A percentile compares a stretch with the other conserved stretches of the same genome.
These are phyloP conservation scores for Pisolithus marmoratus DNA, from an alignment of 768 basidiomycete genomes.

Conservation along the genomic window DNA sequence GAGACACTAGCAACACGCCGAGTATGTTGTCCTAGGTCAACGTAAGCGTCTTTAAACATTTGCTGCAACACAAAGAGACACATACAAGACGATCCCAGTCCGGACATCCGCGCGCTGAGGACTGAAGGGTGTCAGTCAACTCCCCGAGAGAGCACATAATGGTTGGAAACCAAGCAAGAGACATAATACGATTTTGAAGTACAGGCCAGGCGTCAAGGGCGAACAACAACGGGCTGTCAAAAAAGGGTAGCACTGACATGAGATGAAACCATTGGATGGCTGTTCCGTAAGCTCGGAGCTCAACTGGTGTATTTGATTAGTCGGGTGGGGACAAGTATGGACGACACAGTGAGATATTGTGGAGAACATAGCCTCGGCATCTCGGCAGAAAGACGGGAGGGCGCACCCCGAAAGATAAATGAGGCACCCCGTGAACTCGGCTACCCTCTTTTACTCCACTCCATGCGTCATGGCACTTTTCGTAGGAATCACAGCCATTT, in stretches of 20 bases:
- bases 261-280: slow-evolving; percentile 10
- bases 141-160: slow-evolving; percentile 22
- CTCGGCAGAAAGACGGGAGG: slow-evolving; percentile 21
- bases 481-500: background rate
- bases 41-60: slow-evolving; percentile 8
- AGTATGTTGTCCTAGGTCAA: slow-evolving; percentile 19
- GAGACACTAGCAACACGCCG: slow-evolving; percentile 19
- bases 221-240: background rate
- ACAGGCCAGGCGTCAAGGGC: background rate
- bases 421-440: slow-evolving; percentile 12
- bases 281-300: slow-evolving; percentile 27
- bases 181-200: slow-evolving; percentile 4
- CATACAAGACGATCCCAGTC: slow-evolving; percentile 29
- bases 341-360: slow-evolving; percentile 28
- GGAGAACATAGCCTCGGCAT: slow-evolving; percentile 29
- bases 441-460: slow-evolving; percentile 22
- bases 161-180: slow-evolving; percentile 3
- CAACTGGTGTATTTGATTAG: slow-evolving; percentile 28
- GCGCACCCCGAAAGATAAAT: slow-evolving; percentile 24
- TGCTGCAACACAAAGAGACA: slow-evolving; percentile 1
- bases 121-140: slow-evolving; percentile 19
- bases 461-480: background rate
- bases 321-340: slow-evolving; percentile 21
- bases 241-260: slow-evolving; percentile 17
- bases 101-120: slow-evolving; percentile 18